Percentiles rank a stretch among this genome's conserved stretches.
Evolutionary conservation across 164 flowering plant species (phyloP).

Genomic region (Euptelea pleiosperma): DNA sequence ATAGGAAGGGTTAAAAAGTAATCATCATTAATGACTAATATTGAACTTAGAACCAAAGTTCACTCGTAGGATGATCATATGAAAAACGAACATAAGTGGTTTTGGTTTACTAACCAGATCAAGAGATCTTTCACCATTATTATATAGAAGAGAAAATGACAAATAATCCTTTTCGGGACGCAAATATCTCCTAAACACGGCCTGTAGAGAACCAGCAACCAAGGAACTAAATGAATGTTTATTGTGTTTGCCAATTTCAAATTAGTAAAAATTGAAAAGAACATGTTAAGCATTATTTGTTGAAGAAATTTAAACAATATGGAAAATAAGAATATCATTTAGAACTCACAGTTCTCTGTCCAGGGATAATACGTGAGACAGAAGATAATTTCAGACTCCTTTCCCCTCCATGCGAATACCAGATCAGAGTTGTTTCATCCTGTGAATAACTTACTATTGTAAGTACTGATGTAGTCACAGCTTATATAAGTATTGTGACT

Average conservation of each 20-base stretch:
- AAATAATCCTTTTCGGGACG: conserved; percentile 90
- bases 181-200: conserved; percentile 75
- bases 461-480: neutral
- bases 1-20: neutral
- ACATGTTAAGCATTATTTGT: neutral
- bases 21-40: neutral
- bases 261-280: neutral
- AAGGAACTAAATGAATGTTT: neutral
- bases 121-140: conserved; percentile 80
- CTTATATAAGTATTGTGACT: neutral
- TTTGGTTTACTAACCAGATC: conserved; percentile 66
- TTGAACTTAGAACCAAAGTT: neutral
- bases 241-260: neutral
- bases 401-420: conserved; percentile 46
- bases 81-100: neutral
- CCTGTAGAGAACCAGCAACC: conserved; percentile 36
- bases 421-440: conserved; percentile 45
- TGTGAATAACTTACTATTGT: conserved; percentile 1
- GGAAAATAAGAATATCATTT: neutral
- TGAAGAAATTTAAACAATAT: neutral
- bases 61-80: neutral
- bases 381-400: conserved; percentile 36
- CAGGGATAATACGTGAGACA: conserved; percentile 40
- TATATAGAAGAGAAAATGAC: conserved; percentile 86
- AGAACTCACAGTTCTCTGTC: conserved; percentile 51